These are phyloP conservation scores for Mycena crocata DNA, from an alignment of 768 basidiomycete species.

Conservation along the genomic window DNA sequence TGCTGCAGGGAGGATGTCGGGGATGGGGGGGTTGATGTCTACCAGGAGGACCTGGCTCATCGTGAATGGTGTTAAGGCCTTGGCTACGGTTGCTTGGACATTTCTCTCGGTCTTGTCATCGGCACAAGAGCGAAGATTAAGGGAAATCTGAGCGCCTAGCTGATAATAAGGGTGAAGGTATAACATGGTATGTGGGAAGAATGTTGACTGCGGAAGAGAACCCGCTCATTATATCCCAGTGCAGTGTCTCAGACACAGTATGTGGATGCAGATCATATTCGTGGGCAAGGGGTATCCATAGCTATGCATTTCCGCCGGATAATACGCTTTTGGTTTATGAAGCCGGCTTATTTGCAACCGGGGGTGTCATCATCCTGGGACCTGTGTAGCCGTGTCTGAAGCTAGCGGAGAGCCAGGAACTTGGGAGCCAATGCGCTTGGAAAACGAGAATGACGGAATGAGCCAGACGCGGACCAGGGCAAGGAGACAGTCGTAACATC, in stretches of 20 bases:
- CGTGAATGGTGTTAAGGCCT: slow-evolving; percentile 35
- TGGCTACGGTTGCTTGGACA: slow-evolving; percentile 28
- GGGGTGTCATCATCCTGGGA: no score
- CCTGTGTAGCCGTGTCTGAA: no score
- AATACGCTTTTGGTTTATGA: not conserved
- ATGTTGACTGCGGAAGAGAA: not conserved
- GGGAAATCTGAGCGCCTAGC: slow-evolving; percentile 32
- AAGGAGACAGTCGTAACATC: no score
- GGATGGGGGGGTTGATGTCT: slow-evolving; percentile 24
- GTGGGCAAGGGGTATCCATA: slow-evolving; percentile 3
- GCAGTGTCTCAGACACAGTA: slow-evolving; percentile 6
- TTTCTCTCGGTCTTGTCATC: slow-evolving; percentile 26
- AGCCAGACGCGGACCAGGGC: no score
- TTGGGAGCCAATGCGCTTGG: no score
- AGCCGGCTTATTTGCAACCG: not conserved
- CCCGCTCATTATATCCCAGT: slow-evolving; percentile 6
- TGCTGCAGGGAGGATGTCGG: slow-evolving; percentile 17
- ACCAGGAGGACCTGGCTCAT: slow-evolving; percentile 35
- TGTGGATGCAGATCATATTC: slow-evolving; percentile 5
- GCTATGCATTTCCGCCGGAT: not conserved
- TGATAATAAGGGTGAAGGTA: slow-evolving; percentile 30
- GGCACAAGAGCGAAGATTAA: slow-evolving; percentile 28
- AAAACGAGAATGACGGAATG: no score
- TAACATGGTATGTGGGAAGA: slow-evolving; percentile 7
- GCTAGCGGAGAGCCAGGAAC: no score